These are phyloP conservation scores for Cladophialophora immunda DNA, from an alignment of 2,329 filamentous ascomycete species.

Conservation along the genomic window DNA sequence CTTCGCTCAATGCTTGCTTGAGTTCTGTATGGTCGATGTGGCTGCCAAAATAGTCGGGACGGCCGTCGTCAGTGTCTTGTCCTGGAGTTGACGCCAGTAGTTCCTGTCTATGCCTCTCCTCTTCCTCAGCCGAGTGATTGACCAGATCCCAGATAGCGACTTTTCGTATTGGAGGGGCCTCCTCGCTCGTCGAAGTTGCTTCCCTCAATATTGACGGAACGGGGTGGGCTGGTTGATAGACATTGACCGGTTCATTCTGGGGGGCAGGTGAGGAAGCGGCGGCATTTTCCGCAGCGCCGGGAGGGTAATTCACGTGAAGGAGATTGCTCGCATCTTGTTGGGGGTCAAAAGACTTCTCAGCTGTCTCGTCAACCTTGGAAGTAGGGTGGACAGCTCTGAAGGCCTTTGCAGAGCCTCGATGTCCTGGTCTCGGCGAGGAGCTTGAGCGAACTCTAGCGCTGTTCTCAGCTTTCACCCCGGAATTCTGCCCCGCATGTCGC, in stretches of 20 bases:
- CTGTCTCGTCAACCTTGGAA: background rate
- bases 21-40: conserved; percentile 11
- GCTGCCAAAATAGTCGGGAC: conserved; percentile 15
- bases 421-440: conserved; percentile 6
- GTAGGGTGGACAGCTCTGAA: conserved; percentile 6
- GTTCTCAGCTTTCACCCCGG: conserved; percentile 19
- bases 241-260: background rate
- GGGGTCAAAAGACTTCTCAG: background rate
- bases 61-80: conserved; percentile 18
- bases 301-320: background rate
- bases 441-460: conserved; percentile 15
- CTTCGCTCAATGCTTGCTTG: conserved; percentile 19
- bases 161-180: conserved; percentile 12
- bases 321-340: background rate
- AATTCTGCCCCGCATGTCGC: conserved; percentile 32
- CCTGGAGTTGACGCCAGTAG: conserved; percentile 11
- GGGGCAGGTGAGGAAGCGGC: background rate
- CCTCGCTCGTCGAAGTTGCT: conserved; percentile 3
- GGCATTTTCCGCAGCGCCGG: conserved; percentile 3
- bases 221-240: conserved; percentile 6
- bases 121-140: conserved; percentile 24
- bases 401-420: conserved; percentile 10
- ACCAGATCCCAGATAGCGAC: conserved; percentile 28
- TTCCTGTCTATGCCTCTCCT: conserved; percentile 18
- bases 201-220: background rate